Conservation (phyloP, 129 eudicot species). For the Glebionis coronaria region DNA sequence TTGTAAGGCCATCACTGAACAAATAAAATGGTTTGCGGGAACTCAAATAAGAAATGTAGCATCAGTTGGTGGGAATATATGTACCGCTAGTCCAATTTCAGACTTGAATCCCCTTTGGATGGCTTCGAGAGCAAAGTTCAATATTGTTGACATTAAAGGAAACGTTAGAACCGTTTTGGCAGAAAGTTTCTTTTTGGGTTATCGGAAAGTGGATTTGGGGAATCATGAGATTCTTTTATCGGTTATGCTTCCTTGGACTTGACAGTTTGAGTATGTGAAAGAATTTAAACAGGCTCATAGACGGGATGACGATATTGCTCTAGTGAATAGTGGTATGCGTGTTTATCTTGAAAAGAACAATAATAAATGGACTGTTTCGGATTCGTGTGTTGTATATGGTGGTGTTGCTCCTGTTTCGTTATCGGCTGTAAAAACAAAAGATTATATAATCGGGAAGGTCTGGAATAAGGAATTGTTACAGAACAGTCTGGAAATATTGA, state of each 20-base stretch:
- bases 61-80: slow-evolving; percentile 92
- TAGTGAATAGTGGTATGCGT: slow-evolving; percentile 93
- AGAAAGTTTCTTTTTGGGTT: slow-evolving; percentile 72
- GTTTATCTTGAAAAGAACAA: slow-evolving; percentile 56
- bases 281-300: slow-evolving; percentile 98
- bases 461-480: slow-evolving; percentile 76
- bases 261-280: slow-evolving; percentile 70
- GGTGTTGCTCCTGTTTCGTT: slow-evolving; percentile 89
- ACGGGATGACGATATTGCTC: slow-evolving; percentile 94
- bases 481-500: slow-evolving; percentile 56
- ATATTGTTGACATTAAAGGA: slow-evolving; percentile 56
- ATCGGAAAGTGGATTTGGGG: slow-evolving; percentile 80
- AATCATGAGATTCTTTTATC: slow-evolving; percentile 70
- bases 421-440: slow-evolving; percentile 53
- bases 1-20: slow-evolving; percentile 67
- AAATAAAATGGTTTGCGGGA: slow-evolving; percentile 97
- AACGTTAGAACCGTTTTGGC: slow-evolving; percentile 54
- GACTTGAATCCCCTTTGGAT: slow-evolving; percentile 98
- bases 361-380: slow-evolving; percentile 68
- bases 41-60: slow-evolving; percentile 92
- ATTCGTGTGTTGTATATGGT: slow-evolving; percentile 78
- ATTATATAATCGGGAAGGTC: slow-evolving; percentile 56
- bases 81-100: slow-evolving; percentile 97
- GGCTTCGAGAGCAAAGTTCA: slow-evolving; percentile 78
- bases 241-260: slow-evolving; percentile 83